Base-by-base conservation (phyloP, 139 green algal species). In the Chlorella sp. region DNA sequence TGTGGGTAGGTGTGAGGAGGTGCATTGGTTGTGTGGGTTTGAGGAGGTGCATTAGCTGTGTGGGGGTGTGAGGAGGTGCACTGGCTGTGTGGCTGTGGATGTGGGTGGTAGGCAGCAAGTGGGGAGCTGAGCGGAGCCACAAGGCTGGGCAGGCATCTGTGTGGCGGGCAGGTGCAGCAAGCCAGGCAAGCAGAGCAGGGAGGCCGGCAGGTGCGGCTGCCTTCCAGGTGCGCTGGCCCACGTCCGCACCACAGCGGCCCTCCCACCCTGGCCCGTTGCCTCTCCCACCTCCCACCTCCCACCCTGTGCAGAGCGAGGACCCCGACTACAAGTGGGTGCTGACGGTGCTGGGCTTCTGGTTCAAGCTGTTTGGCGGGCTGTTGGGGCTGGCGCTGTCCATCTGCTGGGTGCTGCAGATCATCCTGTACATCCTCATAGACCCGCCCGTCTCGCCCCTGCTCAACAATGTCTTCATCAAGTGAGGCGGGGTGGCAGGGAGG, bases 341-440 rank as follows among this genome's bases (percentile, higher is more conserved):
- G 28, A 97, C 94, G 32, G 95, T 98, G 61, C 91, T 98, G n/a
- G 88, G 92, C 60, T 98, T 96, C 95, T 97, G 92, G 77, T 40
- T 97, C n/a, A 96, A 94, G 64, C 90, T 95, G 19, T 71, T 96
- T 36, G 85, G 95, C 77, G 97, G 97, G 30, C 81, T 99, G 34
- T 26, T 98, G 15, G 94, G 92, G 24, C 79, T 96, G 12, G 85
- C 90, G 30, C 75, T 99, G 21, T 96, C 95, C 16, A 78, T 98
- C 39, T 86, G 90, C 48, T 99, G 98, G 98, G 88, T 99, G n/a
- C 83, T 97, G 22, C 98, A 99, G 92, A 97, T 99, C 69, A 94
- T 98, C 26, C 88, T 99, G 32, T 99, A 99, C 94, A 94, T 99
- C 87, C 93, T 99, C 86, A 93, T 97, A 16, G 89, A 95, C 73